phyloP scores from a whole-genome alignment of 2,329 filamentous ascomycete species.

The Dactylellina haptotyla region DNA sequence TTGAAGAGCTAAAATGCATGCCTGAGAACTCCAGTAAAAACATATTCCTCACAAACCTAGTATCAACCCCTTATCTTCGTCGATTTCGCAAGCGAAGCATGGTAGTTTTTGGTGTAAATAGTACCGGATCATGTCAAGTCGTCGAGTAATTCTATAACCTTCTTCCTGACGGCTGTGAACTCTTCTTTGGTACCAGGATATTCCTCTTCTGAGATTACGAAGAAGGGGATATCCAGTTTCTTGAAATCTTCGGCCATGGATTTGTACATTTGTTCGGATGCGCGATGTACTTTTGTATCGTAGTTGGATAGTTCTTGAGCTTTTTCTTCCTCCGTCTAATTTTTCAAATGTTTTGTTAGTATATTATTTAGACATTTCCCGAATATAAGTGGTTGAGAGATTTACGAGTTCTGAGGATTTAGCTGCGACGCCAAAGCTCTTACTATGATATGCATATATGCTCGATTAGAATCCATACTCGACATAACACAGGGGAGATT shows the following conservation, averaged over 20 bases:
- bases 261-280: conserved; percentile 55
- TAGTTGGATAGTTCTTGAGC: conserved; percentile 53
- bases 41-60: no score
- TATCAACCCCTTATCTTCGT: no score
- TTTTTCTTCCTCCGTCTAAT: conserved; percentile 54
- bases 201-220: conserved; percentile 51
- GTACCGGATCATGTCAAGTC: conserved; percentile 45
- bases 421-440: conserved; percentile 35
- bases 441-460: conserved; percentile 2
- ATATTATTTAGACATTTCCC: conserved; percentile 11
- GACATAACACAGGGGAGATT: neutral
- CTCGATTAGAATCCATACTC: neutral
- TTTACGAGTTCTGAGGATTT: conserved; percentile 21
- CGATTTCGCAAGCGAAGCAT: no score
- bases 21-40: no score
- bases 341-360: neutral
- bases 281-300: conserved; percentile 55
- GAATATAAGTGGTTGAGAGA: neutral
- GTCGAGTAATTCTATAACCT: conserved; percentile 55
- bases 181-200: conserved; percentile 38
- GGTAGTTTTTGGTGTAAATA: no score
- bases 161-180: conserved; percentile 25
- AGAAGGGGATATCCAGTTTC: conserved; percentile 55
- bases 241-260: conserved; percentile 56
- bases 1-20: no score